phyloP scores from a whole-genome alignment of 257 asterid species.

The Salvia splendens region DNA sequence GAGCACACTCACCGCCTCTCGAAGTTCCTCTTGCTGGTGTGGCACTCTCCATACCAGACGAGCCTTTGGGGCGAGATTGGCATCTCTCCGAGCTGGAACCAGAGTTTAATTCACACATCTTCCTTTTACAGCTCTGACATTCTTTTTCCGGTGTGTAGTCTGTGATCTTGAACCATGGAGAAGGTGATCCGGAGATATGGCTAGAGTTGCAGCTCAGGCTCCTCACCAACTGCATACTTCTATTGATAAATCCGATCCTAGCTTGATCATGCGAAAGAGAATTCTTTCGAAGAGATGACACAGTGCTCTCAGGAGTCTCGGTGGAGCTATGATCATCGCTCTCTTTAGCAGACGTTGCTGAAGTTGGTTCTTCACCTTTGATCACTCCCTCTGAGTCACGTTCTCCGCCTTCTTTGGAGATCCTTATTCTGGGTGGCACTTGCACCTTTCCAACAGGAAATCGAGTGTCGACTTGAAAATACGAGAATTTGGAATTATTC shows the following conservation, averaged over 20 bases:
- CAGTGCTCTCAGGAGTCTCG: conserved; percentile 35
- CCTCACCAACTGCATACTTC: conserved; percentile 45
- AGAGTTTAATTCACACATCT: conserved; percentile 39
- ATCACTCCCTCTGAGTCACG: conserved; percentile 27
- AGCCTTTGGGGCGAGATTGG: conserved; percentile 39
- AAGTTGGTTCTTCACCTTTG: conserved; percentile 27
- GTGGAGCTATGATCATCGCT: conserved; percentile 32
- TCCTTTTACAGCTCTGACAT: conserved; percentile 39
- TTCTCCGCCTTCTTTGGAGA: conserved; percentile 38
- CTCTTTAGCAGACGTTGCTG: not conserved
- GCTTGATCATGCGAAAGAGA: conserved; percentile 37
- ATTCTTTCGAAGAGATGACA: conserved; percentile 31
- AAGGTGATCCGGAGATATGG: conserved; percentile 25
- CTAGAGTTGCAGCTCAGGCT: conserved; percentile 64
- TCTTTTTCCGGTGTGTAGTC: conserved; percentile 54
- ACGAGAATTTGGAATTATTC: conserved; percentile 26
- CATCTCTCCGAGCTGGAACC: conserved; percentile 31
- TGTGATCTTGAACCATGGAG: conserved; percentile 46
- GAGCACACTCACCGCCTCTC: conserved; percentile 31
- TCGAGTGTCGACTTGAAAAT: conserved; percentile 30
- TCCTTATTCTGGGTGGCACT: conserved; percentile 18
- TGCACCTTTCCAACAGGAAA: conserved; percentile 30
- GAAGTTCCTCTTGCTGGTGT: conserved; percentile 32
- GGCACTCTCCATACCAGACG: conserved; percentile 45
- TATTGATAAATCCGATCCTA: conserved; percentile 34